Percentiles rank a stretch among this genome's conserved stretches.
These are phyloP conservation scores for Monilinia fructigena DNA, from an alignment of 2,329 filamentous ascomycete species.

Conservation along the genomic window DNA sequence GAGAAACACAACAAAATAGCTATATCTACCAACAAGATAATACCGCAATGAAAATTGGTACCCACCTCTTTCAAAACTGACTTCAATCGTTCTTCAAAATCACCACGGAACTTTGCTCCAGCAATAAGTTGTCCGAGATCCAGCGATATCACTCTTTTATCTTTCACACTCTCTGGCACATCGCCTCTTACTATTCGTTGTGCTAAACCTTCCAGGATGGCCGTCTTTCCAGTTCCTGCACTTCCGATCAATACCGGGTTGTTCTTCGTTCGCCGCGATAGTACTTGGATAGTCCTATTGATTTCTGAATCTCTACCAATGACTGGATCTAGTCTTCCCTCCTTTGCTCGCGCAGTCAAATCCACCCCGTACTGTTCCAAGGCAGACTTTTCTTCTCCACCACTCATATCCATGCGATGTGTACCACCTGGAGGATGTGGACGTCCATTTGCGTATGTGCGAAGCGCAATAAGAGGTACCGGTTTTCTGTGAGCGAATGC, in stretches of 20 bases:
- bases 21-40: background rate
- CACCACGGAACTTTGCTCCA: slow-evolving; percentile 90
- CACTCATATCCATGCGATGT: slow-evolving; percentile 86
- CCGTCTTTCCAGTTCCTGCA: slow-evolving; percentile 85
- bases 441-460: slow-evolving; percentile 65
- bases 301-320: slow-evolving; percentile 92
- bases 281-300: slow-evolving; percentile 87
- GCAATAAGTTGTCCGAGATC: slow-evolving; percentile 93
- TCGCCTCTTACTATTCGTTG: slow-evolving; percentile 88
- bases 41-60: slow-evolving; percentile 9
- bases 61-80: slow-evolving; percentile 77
- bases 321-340: slow-evolving; percentile 91
- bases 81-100: slow-evolving; percentile 94
- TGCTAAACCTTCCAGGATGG: slow-evolving; percentile 85
- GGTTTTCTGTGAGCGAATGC: slow-evolving; percentile 34
- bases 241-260: slow-evolving; percentile 84
- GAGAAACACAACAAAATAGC: background rate
- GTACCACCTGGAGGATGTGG: slow-evolving; percentile 89
- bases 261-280: slow-evolving; percentile 92
- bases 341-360: slow-evolving; percentile 77
- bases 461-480: slow-evolving; percentile 45
- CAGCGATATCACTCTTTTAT: slow-evolving; percentile 83
- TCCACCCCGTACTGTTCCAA: slow-evolving; percentile 91
- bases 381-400: slow-evolving; percentile 74
- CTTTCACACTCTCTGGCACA: slow-evolving; percentile 92